A percentile compares a stretch with the other conserved stretches of the same genome.
Conservation (phyloP, 768 basidiomycete species). For the Tulasnella sp. region DNA sequence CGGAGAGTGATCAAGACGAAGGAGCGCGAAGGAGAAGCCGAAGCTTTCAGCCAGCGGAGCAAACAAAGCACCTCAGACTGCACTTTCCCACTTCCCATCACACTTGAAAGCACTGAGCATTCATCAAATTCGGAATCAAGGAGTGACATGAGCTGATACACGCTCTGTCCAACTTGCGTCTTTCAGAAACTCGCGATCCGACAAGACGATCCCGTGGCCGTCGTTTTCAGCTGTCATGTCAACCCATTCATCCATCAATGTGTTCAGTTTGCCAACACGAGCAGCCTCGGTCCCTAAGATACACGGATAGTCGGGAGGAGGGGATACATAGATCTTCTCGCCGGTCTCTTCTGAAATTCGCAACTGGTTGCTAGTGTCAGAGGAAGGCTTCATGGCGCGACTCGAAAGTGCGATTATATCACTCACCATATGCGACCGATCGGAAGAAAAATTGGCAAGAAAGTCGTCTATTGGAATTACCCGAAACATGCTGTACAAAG, state of each 20-base stretch:
- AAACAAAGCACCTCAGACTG: constrained; percentile 21
- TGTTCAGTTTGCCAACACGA: constrained; percentile 33
- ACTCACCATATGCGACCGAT: constrained; percentile 63
- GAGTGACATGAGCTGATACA: not conserved
- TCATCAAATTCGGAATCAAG: not conserved
- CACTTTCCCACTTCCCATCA: constrained; percentile 22
- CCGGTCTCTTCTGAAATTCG: not conserved
- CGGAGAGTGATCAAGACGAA: not conserved
- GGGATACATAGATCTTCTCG: constrained; percentile 27
- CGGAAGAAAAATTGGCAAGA: constrained; percentile 55
- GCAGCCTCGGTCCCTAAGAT: constrained; percentile 37
- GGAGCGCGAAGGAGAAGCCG: constrained; percentile 37
- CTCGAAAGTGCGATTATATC: not conserved
- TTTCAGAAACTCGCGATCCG: not conserved
- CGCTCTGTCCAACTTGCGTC: not conserved
- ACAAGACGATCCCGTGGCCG: constrained; percentile 32
- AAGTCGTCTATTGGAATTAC: constrained; percentile 42
- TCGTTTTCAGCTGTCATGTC: constrained; percentile 29
- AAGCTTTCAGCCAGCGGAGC: constrained; percentile 28
- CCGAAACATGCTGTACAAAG: constrained; percentile 43
- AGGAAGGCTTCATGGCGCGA: not conserved
- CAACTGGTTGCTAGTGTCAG: not conserved
- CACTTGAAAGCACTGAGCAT: too few species aligned
- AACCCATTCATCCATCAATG: constrained; percentile 51
- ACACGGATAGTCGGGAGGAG: constrained; percentile 40